Conservation (phyloP, 2,329 filamentous ascomycete species). For the Aureobasidium sp. region DNA sequence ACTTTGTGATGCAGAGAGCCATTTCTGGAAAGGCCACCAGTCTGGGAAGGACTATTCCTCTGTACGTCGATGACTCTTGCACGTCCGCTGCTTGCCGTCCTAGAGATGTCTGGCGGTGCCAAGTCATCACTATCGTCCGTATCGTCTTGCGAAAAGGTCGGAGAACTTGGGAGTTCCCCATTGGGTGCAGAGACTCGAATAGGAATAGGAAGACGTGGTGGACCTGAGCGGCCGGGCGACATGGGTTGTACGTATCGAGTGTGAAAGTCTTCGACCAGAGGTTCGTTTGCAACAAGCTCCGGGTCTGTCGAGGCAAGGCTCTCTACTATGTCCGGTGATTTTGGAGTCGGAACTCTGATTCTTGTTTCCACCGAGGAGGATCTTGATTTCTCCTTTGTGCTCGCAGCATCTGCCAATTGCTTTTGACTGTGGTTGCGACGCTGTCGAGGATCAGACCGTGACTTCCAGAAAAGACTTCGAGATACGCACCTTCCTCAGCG, state of each 20-base stretch:
- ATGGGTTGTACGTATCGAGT: slow-evolving; percentile 18
- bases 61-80: background rate
- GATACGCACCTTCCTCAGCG: slow-evolving; percentile 9
- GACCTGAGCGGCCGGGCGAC: background rate
- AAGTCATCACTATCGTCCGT: background rate
- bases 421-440: background rate
- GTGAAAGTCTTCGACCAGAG: slow-evolving; percentile 25
- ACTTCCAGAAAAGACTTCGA: background rate
- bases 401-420: background rate
- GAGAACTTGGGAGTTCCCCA: background rate
- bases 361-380: slow-evolving; percentile 5
- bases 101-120: background rate
- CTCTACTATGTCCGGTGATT: slow-evolving; percentile 3
- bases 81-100: background rate
- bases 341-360: slow-evolving; percentile 1
- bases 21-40: background rate
- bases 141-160: background rate
- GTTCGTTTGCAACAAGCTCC: slow-evolving; percentile 16
- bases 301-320: background rate
- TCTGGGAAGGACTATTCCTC: background rate
- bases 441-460: background rate
- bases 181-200: background rate
- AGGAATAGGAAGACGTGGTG: background rate
- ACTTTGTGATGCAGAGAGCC: background rate
- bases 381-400: background rate